Base-by-base conservation (phyloP, 768 basidiomycete species). In the Termitomyces sp. region DNA sequence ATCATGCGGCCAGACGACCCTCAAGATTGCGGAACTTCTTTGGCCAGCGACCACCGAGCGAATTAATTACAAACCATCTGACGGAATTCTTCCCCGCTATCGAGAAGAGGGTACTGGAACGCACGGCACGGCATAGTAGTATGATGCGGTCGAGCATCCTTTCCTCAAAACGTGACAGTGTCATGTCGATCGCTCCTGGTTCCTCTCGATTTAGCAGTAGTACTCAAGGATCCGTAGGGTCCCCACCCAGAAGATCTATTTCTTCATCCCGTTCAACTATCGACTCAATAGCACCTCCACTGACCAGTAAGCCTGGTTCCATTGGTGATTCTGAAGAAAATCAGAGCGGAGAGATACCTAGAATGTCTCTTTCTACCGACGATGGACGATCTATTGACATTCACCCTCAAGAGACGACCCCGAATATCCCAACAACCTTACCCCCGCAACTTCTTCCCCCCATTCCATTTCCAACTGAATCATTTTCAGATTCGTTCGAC, bases 11-110 rank as follows among this genome's bases (percentile, higher is more conserved):
- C 45, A 82, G 82, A 64, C 75, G 79, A 9, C 82, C 86, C 4
- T 82, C 83, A 22, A 94, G 92, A 66, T 70, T 94, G 48, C 90
- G 90, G 72, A 94, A 94, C 77, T 99, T 98, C 79, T 96, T 98
- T 64, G 97, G 96, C 16, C 97, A 98, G 66, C 90, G 97, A 41
- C 97, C 97, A 0, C 95, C 97, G 0, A 93, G 90, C 73, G 97
- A 98, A 71, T 85, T 98, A 61, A 98, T 98, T 75, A 92, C 95
- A 26, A 96, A 80, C 7, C 95, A 98, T 68, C 73, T 98, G 51
- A 86, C 89, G 20, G 95, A 97, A 60, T 99, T 90, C 77, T 99
- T 99, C 84, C 97, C 97, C 1, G 81, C 83, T 61, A 87, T 93
- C 4, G 94, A 97, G 77, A 92, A 89, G 75, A 94, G 89, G 73